phyloP scores from a whole-genome alignment of 176 grass and related monocot species.

The Oryza longistaminata region DNA sequence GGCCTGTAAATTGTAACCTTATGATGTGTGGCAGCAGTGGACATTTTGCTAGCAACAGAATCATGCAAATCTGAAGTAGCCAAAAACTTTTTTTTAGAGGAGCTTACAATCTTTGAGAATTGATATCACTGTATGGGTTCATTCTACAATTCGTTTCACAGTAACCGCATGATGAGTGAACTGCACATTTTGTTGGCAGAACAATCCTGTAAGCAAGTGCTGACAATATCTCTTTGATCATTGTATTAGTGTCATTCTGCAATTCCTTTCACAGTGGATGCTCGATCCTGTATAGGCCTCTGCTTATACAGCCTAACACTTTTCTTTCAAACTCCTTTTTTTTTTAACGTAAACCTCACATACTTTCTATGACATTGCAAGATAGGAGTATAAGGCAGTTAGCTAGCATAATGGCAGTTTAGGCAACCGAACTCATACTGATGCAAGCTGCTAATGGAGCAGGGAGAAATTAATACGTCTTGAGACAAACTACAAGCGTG shows the following conservation, averaged over 20 bases:
- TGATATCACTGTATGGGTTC: no score
- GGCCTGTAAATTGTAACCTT: not conserved
- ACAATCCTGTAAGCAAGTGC: no score
- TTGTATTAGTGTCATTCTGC: not conserved
- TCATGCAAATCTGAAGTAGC: not conserved
- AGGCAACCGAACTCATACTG: not conserved
- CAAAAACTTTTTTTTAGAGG: no score
- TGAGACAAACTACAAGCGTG: not conserved
- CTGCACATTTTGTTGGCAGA: no score
- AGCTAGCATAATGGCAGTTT: not conserved
- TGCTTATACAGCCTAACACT: not conserved
- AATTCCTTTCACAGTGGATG: not conserved
- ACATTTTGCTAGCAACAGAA: not conserved
- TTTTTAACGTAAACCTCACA: no score
- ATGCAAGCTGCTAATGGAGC: not conserved
- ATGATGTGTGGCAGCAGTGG: not conserved
- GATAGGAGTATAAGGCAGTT: not conserved
- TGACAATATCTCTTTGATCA: not conserved
- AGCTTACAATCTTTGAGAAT: no score
- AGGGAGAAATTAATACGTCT: not conserved
- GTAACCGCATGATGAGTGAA: no score
- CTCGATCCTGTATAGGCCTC: no score
- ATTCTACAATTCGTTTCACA: no score
- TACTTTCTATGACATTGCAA: no score
- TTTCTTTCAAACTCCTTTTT: no score